These are phyloP conservation scores for Hyphodiscus hymeniophilus DNA, from an alignment of 495 filamentous ascomycete genomes.

Conservation along the genomic window DNA sequence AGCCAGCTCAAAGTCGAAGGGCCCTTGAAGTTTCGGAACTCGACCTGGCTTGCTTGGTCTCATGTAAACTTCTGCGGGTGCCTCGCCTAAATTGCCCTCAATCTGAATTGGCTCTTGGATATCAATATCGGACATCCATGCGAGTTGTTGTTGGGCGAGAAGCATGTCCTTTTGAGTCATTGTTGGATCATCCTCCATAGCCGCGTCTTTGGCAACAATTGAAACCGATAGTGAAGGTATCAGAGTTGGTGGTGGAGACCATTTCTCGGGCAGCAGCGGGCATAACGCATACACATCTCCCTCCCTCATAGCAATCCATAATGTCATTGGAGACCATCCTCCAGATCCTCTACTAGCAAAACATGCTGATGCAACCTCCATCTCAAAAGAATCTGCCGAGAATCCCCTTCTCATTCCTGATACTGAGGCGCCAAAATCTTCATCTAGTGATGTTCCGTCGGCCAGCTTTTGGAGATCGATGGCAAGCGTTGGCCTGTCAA, in stretches of 20 bases:
- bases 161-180: constrained; percentile 47
- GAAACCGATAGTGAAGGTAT: constrained; percentile 70
- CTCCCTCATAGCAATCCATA: constrained; percentile 84
- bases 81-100: constrained; percentile 31
- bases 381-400: constrained; percentile 74
- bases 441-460: constrained; percentile 64
- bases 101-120: constrained; percentile 57
- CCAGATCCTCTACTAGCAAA: constrained; percentile 72
- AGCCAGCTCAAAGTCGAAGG: constrained; percentile 63
- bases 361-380: constrained; percentile 79
- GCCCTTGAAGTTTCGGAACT: constrained; percentile 76
- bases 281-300: constrained; percentile 90
- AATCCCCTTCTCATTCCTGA: constrained; percentile 70
- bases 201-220: constrained; percentile 57
- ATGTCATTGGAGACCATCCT: constrained; percentile 83
- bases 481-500: constrained; percentile 70
- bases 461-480: constrained; percentile 77
- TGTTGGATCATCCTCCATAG: constrained; percentile 47
- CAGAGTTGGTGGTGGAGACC: constrained; percentile 66
- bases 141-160: constrained; percentile 61
- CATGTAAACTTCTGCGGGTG: constrained; percentile 50
- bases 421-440: constrained; percentile 64
- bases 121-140: constrained; percentile 78
- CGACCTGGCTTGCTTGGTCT: constrained; percentile 63
- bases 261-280: constrained; percentile 73